These are phyloP conservation scores for Microascus cirrosus DNA, from an alignment of 2,329 filamentous ascomycete species.

Conservation along the genomic window DNA sequence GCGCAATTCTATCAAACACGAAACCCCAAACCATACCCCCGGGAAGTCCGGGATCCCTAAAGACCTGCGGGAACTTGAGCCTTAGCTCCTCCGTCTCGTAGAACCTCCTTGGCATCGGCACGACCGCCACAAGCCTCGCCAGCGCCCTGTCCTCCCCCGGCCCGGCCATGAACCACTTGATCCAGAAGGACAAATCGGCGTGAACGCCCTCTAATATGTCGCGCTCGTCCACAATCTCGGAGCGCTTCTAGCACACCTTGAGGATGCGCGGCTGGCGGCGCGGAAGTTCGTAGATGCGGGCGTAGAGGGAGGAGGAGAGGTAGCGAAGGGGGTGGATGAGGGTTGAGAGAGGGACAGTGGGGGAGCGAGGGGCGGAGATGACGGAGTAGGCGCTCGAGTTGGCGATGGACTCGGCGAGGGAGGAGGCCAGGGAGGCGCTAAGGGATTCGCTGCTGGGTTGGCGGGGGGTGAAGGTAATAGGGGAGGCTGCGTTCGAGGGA, in stretches of 20 bases:
- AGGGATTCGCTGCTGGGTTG: neutral
- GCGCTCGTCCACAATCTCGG: neutral
- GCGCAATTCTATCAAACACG: neutral
- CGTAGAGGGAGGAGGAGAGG: neutral
- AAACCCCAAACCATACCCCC: neutral
- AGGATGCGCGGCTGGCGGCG: neutral
- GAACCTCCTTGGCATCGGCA: neutral
- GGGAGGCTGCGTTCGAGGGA: neutral
- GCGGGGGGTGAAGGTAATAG: neutral
- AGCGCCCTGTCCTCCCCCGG: neutral
- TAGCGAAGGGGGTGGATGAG: neutral
- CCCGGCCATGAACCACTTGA: neutral
- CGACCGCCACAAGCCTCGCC: neutral
- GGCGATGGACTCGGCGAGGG: neutral
- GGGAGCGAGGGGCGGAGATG: neutral
- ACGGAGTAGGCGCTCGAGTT: neutral
- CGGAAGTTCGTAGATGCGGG: neutral
- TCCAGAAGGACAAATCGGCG: neutral
- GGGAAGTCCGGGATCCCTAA: neutral
- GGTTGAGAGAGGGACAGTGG: neutral
- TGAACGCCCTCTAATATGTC: neutral
- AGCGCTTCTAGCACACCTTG: slow-evolving; percentile 1
- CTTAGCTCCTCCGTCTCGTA: neutral
- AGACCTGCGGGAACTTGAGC: neutral
- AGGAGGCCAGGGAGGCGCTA: neutral